phyloP scores from a whole-genome alignment of 2,329 filamentous ascomycete species.

The Phyllosticta citribraziliensis region DNA sequence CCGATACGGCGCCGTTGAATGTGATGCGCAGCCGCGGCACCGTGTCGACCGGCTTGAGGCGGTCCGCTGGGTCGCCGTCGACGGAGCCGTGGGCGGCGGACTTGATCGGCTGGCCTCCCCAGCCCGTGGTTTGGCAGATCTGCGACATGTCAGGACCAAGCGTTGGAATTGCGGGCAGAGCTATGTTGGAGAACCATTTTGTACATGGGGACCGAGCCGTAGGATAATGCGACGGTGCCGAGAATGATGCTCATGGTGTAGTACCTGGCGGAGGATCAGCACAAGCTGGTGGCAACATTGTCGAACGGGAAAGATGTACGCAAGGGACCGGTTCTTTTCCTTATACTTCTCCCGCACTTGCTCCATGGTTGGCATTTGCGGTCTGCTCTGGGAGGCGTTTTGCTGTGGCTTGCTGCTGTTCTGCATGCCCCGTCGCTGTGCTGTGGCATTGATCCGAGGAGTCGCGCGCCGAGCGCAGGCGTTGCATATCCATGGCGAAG shows the following conservation, averaged over 20 bases:
- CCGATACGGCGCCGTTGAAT: conserved; percentile 91
- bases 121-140: conserved; percentile 80
- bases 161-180: not conserved
- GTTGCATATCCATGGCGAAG: conserved; percentile 27
- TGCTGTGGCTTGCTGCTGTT: conserved; percentile 22
- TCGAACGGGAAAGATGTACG: conserved; percentile 34
- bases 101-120: conserved; percentile 86
- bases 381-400: conserved; percentile 12
- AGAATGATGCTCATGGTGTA: conserved; percentile 70
- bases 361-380: conserved; percentile 48
- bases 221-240: conserved; percentile 69
- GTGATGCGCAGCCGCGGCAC: conserved; percentile 86
- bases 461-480: conserved; percentile 23
- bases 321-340: conserved; percentile 56
- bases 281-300: not conserved
- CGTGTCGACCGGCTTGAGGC: conserved; percentile 69
- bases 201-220: conserved; percentile 77
- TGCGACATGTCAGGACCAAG: conserved; percentile 21
- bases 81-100: conserved; percentile 55
- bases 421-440: conserved; percentile 23
- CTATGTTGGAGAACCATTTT: conserved; percentile 56
- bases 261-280: conserved; percentile 39
- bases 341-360: conserved; percentile 55
- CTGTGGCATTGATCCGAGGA: conserved; percentile 12
- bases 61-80: conserved; percentile 56